These are phyloP conservation scores for Croton setiger DNA, from an alignment of 441 rosid species.

Conservation along the genomic window DNA sequence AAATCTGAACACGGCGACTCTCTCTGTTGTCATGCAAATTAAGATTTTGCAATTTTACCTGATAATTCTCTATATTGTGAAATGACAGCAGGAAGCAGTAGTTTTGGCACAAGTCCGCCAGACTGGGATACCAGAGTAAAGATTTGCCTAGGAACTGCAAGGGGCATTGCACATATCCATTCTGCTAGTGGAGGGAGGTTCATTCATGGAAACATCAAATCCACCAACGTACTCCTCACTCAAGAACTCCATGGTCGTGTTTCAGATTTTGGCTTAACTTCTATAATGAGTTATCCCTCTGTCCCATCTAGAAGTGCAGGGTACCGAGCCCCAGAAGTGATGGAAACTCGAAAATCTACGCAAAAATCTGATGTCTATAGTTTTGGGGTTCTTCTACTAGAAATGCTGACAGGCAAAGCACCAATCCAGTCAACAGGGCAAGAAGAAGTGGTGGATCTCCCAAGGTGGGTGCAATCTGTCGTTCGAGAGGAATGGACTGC, in stretches of 20 bases:
- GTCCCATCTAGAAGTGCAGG: constrained; percentile 67
- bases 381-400: constrained; percentile 86
- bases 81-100: constrained; percentile 55
- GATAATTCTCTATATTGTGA: background rate
- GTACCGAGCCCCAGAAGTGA: constrained; percentile 82
- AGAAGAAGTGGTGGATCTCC: constrained; percentile 74
- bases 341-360: constrained; percentile 72
- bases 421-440: constrained; percentile 59
- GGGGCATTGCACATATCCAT: constrained; percentile 72
- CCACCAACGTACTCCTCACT: constrained; percentile 76
- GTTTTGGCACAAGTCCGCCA: constrained; percentile 47
- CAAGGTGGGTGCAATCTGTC: constrained; percentile 91
- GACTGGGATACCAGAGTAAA: constrained; percentile 81
- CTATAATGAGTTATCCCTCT: constrained; percentile 56
- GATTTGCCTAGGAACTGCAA: constrained; percentile 71
- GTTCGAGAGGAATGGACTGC: constrained; percentile 98
- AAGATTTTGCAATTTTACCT: background rate
- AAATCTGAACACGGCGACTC: no score
- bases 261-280: constrained; percentile 65
- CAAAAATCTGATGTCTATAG: constrained; percentile 83
- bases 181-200: constrained; percentile 57
- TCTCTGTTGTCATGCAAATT: no score
- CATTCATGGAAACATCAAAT: constrained; percentile 84
- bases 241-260: constrained; percentile 48
- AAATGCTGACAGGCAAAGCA: constrained; percentile 82